Evolutionary conservation across 1,284 basidiomycete species (phyloP).

Genomic region (Cystobasidium slooffiae): DNA sequence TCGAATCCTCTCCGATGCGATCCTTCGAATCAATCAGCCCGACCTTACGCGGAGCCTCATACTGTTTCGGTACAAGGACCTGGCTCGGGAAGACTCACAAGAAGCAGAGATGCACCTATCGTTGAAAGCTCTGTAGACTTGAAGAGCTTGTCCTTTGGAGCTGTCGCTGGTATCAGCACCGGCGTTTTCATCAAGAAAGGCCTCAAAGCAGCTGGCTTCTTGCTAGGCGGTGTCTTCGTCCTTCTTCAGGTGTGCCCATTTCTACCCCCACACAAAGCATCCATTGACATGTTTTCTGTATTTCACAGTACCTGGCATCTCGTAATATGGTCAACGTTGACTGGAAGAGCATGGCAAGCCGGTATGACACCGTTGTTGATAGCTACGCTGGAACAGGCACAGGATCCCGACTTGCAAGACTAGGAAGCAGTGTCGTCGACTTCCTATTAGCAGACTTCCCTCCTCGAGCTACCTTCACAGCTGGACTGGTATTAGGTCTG

Average conservation of each 20-base stretch:
- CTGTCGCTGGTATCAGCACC: slow-evolving; percentile 51
- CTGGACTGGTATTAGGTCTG: slow-evolving; percentile 49
- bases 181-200: slow-evolving; percentile 54
- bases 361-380: slow-evolving; percentile 50
- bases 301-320: slow-evolving; percentile 51
- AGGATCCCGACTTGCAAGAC: slow-evolving; percentile 38
- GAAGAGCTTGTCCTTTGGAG: slow-evolving; percentile 49
- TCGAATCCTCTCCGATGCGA: slow-evolving; percentile 30
- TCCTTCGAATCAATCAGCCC: slow-evolving; percentile 27
- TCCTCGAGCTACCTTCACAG: slow-evolving; percentile 51
- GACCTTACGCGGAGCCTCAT: slow-evolving; percentile 39
- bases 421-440: slow-evolving; percentile 49
- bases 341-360: slow-evolving; percentile 47
- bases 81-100: slow-evolving; percentile 23
- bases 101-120: slow-evolving; percentile 23
- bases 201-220: slow-evolving; percentile 49
- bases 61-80: slow-evolving; percentile 34
- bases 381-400: slow-evolving; percentile 45
- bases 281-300: neutral
- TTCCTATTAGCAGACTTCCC: slow-evolving; percentile 52
- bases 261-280: too few relatives aligned
- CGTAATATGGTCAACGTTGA: slow-evolving; percentile 51
- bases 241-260: slow-evolving; percentile 48
- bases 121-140: slow-evolving; percentile 50
- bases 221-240: slow-evolving; percentile 51